Percentiles rank a stretch among this genome's conserved stretches.
Evolutionary conservation across 2,329 filamentous ascomycete genomes (phyloP).

Genomic region (Alternaria sp.): DNA sequence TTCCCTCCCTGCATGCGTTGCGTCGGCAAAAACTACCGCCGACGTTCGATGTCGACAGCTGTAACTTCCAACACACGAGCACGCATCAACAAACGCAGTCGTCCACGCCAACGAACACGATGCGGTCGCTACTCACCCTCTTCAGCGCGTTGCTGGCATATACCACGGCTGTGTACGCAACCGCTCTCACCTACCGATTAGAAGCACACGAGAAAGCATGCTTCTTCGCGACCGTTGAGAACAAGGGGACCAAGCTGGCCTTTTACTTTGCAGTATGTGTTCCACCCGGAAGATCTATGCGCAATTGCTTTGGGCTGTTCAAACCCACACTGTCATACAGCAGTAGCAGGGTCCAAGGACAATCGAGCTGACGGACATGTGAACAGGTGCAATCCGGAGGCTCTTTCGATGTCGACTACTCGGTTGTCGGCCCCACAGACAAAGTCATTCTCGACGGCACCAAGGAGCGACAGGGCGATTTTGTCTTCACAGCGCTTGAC

Average conservation of each 20-base stretch:
- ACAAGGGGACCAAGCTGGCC: slow-evolving; percentile 84
- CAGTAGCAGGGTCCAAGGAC: too few species aligned
- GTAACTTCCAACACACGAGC: slow-evolving; percentile 22
- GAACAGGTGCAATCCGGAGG: slow-evolving; percentile 93
- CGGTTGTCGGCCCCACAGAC: slow-evolving; percentile 80
- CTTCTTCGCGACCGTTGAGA: slow-evolving; percentile 84
- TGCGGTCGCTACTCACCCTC: slow-evolving; percentile 44
- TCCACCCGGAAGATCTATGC: background rate
- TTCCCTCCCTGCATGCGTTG: slow-evolving; percentile 19
- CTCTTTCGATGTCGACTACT: slow-evolving; percentile 95
- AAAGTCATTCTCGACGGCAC: slow-evolving; percentile 83
- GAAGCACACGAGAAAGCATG: slow-evolving; percentile 91
- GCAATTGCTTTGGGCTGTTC: background rate
- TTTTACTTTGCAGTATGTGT: slow-evolving; percentile 94
- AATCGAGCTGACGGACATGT: background rate
- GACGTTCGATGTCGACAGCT: slow-evolving; percentile 41
- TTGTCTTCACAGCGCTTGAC: slow-evolving; percentile 92
- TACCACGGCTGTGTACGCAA: slow-evolving; percentile 76
- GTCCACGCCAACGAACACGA: slow-evolving; percentile 28
- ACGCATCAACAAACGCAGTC: slow-evolving; percentile 16
- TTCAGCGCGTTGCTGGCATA: slow-evolving; percentile 70
- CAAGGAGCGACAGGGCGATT: slow-evolving; percentile 95
- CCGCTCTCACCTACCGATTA: slow-evolving; percentile 92
- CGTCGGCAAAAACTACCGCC: slow-evolving; percentile 28
- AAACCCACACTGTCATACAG: background rate